Evolutionary conservation across 805 yeast genomes (phyloP).

Genomic region (Tetrapisispora fleetii): DNA sequence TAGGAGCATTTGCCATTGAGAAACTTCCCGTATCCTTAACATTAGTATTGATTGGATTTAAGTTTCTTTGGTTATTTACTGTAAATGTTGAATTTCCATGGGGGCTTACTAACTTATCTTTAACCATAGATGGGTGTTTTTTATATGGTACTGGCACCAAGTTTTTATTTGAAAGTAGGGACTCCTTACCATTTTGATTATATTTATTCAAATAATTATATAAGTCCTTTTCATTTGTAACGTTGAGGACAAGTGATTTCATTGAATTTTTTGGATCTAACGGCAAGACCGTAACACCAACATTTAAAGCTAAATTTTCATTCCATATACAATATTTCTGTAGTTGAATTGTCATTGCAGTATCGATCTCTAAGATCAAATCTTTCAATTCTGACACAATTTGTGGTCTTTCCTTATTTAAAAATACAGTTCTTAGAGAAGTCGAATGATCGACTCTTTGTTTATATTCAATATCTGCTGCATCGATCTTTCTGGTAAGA

Average conservation of each 20-base stretch:
- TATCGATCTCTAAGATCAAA: slow-evolving; percentile 75
- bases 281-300: slow-evolving; percentile 78
- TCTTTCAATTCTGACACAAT: slow-evolving; percentile 62
- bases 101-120: slow-evolving; percentile 5
- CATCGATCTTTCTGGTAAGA: slow-evolving; percentile 63
- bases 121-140: slow-evolving; percentile 53
- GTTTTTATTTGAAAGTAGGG: slow-evolving; percentile 28
- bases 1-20: neutral
- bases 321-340: slow-evolving; percentile 82
- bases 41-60: neutral
- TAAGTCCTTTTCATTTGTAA: slow-evolving; percentile 77
- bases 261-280: slow-evolving; percentile 51
- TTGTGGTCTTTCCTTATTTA: slow-evolving; percentile 68
- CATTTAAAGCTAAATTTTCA: slow-evolving; percentile 73
- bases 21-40: neutral
- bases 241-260: slow-evolving; percentile 63
- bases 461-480: slow-evolving; percentile 81
- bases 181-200: slow-evolving; percentile 27
- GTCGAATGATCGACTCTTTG: slow-evolving; percentile 65
- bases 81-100: slow-evolving; percentile 1
- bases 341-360: slow-evolving; percentile 79
- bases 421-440: slow-evolving; percentile 61
- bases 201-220: slow-evolving; percentile 54
- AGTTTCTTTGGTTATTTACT: neutral
- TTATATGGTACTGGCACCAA: slow-evolving; percentile 61